Evolutionary conservation across 805 yeast species (phyloP).

Genomic region (Cyberlindnera petersonii): DNA sequence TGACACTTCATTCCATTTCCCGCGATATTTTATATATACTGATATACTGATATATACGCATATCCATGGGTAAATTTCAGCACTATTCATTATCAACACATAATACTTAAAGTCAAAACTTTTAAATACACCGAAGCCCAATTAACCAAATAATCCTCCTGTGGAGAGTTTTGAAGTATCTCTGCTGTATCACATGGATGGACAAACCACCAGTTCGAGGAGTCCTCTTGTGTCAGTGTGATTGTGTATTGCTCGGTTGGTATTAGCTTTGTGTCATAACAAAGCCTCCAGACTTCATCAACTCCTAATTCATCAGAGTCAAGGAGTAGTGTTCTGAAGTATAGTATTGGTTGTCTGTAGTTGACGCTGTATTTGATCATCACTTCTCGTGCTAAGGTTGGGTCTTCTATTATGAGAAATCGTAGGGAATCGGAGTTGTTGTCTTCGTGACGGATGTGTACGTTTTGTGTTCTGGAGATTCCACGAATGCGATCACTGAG

Average conservation of each 20-base stretch:
- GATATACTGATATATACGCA: slow-evolving; percentile 4
- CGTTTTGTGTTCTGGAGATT: too few species aligned
- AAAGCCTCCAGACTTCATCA: slow-evolving; percentile 4
- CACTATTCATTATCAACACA: too few species aligned
- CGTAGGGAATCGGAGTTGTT: too few species aligned
- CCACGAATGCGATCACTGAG: too few species aligned
- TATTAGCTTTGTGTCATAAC: slow-evolving; percentile 2
- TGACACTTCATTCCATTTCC: too few species aligned
- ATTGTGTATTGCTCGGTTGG: slow-evolving; percentile 4
- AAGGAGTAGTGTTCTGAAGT: slow-evolving; percentile 8
- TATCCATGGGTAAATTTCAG: slow-evolving; percentile 16
- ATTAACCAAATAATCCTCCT: slow-evolving; percentile 21
- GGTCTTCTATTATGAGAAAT: too few species aligned
- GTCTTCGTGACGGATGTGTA: too few species aligned
- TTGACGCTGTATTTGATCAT: slow-evolving; percentile 2
- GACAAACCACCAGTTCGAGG: slow-evolving; percentile 26
- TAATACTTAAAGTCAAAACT: too few species aligned
- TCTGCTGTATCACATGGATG: slow-evolving; percentile 41
- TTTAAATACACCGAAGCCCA: slow-evolving; percentile 29
- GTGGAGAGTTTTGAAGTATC: slow-evolving; percentile 25
- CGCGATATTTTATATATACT: too few species aligned
- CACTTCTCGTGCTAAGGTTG: slow-evolving; percentile 2
- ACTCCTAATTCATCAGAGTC: too few species aligned
- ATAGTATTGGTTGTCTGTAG: slow-evolving; percentile 15
- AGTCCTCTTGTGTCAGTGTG: slow-evolving; percentile 10